A percentile compares a stretch with the other conserved stretches of the same genome.
Evolutionary conservation across 768 basidiomycete genomes (phyloP).

Genomic region (Heimioporus sp.): DNA sequence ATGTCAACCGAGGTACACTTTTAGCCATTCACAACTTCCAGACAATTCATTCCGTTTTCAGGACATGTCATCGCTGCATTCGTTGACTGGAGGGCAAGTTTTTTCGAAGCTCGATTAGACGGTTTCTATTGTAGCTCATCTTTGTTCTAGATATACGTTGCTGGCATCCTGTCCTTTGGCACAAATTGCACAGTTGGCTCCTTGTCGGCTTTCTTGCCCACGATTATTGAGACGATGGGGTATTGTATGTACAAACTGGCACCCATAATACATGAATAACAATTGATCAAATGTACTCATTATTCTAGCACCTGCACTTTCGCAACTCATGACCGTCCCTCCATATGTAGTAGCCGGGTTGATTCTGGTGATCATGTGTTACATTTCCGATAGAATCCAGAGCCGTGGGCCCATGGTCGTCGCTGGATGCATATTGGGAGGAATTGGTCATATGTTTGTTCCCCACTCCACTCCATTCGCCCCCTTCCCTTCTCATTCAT

Average conservation of each 20-base stretch:
- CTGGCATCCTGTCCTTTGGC: conserved; percentile 49
- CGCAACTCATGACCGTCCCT: conserved; percentile 52
- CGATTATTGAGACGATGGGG: conserved; percentile 51
- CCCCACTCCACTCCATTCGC: background rate
- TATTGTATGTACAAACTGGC: conserved; percentile 33
- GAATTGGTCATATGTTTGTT: conserved; percentile 41
- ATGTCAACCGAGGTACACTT: conserved; percentile 37
- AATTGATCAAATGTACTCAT: background rate
- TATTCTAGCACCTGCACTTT: conserved; percentile 38
- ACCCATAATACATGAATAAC: background rate
- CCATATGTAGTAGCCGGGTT: conserved; percentile 47
- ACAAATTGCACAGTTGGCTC: conserved; percentile 48
- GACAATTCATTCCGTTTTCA: conserved; percentile 13
- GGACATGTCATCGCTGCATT: conserved; percentile 44
- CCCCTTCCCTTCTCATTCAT: background rate
- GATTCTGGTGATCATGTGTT: conserved; percentile 36
- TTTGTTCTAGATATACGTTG: conserved; percentile 36
- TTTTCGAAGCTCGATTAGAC: too few species aligned
- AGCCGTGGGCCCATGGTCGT: conserved; percentile 39
- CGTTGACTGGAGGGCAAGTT: conserved; percentile 42
- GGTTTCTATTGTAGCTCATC: conserved; percentile 4
- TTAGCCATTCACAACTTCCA: background rate
- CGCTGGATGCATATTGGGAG: conserved; percentile 31
- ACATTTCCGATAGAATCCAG: conserved; percentile 44
- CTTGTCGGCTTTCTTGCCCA: conserved; percentile 54